Evolutionary conservation across 2,329 filamentous ascomycete species (phyloP), one percentile per base, ranked within the genome.

Genomic region (Alternaria brassicae): DNA sequence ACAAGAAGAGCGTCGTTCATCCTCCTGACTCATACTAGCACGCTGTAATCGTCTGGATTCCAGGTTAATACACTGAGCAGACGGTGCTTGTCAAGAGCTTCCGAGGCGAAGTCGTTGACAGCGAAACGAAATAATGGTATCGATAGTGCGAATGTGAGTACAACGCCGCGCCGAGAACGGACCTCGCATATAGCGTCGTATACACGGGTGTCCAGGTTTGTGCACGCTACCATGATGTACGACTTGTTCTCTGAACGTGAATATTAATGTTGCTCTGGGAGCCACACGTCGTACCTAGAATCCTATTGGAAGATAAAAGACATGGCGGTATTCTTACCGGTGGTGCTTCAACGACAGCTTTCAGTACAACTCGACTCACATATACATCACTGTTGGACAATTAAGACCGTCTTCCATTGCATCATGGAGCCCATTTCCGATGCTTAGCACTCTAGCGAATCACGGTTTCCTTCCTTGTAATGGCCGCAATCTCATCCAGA

Each of bases 381-480:
- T 19, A n/a, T 5, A 4, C 2, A 37, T 6, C 13, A n/a, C 2
- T 9, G 6, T 10, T 1, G 7, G 3, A 21, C 7, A 1, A 12
- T 23, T 10, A 25, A 23, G 1, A 2, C 12, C 13, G 12, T 23
- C 7, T 17, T 2, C 1, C 7, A 23, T 6, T 7, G 17, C 40
- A 40, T 34, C 34, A 57, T 57, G 55, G 40, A 57, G 32, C 1
- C 76, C 72, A 19, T 78, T 74, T 41, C 75, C 75, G 2, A 73
- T 71, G 59, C 56, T 77, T 30, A 78, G 77, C 50, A 71, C 73
- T 2, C 68, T 76, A n/a, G 72, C 74, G 10, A 78, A 78, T 60
- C 75, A 77, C 49, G 68, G 68, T 15, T 71, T 75, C 58, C 58
- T 78, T 15, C 73, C 76, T 6, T 72, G 67, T 23, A 61, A 75